Conservation (phyloP, 73 alveolate species). For the Tetrahymena borealis region DNA sequence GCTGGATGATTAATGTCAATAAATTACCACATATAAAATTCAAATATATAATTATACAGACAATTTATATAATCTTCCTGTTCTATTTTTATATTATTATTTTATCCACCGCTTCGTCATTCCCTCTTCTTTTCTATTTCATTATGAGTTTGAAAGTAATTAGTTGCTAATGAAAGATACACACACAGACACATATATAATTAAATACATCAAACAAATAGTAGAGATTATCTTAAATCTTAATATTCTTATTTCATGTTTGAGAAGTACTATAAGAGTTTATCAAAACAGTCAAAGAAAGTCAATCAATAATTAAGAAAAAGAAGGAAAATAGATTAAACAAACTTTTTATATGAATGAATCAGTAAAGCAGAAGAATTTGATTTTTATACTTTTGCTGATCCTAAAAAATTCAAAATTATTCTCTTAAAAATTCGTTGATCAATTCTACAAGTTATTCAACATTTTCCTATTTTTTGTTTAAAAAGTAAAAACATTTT, state of each 20-base stretch:
- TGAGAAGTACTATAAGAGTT: too few species aligned
- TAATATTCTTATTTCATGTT: too few species aligned
- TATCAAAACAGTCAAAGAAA: too few species aligned
- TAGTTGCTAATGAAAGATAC: not conserved
- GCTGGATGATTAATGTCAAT: too few species aligned
- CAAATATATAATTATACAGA: too few species aligned
- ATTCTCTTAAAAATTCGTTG: not conserved
- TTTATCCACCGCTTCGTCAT: not conserved
- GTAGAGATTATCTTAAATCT: not conserved
- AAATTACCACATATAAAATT: too few species aligned
- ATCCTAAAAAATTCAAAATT: not conserved
- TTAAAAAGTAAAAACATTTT: not conserved
- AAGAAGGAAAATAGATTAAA: not conserved
- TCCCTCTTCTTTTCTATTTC: not conserved
- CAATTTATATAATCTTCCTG: not conserved
- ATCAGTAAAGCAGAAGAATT: not conserved
- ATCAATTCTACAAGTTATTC: not conserved
- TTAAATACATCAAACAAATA: not conserved
- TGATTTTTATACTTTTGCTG: not conserved
- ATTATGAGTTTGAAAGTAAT: not conserved
- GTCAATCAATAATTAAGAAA: not conserved
- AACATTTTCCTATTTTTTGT: not conserved
- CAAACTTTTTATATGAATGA: not conserved
- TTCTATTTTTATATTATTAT: not conserved
- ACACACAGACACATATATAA: not conserved